Conservation (phyloP, 1,139 yeast species). For the Saccharomyces uvarum region DNA sequence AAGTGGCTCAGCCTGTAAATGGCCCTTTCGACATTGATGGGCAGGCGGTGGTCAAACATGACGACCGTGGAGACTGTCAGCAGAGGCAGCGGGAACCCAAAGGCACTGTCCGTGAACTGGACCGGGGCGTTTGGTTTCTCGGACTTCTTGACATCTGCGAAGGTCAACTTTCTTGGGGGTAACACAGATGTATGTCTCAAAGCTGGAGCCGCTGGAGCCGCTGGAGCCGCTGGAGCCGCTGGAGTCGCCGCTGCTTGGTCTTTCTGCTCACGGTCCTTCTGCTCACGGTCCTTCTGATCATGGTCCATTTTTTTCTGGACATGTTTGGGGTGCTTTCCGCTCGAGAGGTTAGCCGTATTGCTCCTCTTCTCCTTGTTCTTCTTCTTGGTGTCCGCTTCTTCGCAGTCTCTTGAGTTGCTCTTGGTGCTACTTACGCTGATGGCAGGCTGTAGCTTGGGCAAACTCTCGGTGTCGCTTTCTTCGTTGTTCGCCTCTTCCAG, state of each 20-base stretch:
- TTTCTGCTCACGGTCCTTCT: not conserved
- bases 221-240: not conserved
- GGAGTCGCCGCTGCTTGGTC: not conserved
- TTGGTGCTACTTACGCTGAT: conserved; percentile 17
- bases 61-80: conserved; percentile 63
- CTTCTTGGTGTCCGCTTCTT: not conserved
- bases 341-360: not conserved
- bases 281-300: not conserved
- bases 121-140: conserved; percentile 55
- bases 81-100: conserved; percentile 76
- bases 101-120: conserved; percentile 68
- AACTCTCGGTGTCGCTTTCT: conserved; percentile 1
- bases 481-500: not conserved
- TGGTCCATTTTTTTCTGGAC: not conserved
- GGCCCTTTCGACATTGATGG: conserved; percentile 90
- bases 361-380: not conserved
- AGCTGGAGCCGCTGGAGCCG: not conserved
- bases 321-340: not conserved
- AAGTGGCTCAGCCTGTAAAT: conserved; percentile 82
- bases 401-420: not conserved
- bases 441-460: conserved; percentile 17
- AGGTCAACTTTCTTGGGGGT: conserved; percentile 28
- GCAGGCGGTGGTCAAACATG: conserved; percentile 76
- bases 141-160: conserved; percentile 27
- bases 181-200: not conserved